A percentile compares a stretch with the other conserved stretches of the same genome.
phyloP scores from a whole-genome alignment of 2,329 filamentous ascomycete species.

The Claviceps paspali region DNA sequence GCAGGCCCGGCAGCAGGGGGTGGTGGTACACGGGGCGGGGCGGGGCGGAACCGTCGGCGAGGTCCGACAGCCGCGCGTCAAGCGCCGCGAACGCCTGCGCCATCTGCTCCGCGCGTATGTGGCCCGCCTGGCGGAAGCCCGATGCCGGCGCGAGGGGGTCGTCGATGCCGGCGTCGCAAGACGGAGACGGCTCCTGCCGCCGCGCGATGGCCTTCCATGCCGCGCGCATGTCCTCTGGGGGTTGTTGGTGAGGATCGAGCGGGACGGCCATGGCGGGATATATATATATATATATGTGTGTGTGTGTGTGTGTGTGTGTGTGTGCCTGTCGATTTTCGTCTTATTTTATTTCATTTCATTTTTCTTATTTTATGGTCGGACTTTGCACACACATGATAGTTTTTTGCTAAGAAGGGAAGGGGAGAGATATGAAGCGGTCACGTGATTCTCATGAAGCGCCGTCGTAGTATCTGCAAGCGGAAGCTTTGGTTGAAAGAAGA shows the following conservation, averaged over 20 bases:
- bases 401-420: too few species aligned
- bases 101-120: neutral
- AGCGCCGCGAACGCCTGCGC: slow-evolving; percentile 20
- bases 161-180: slow-evolving; percentile 43
- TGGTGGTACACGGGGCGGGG: slow-evolving; percentile 51
- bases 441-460: too few species aligned
- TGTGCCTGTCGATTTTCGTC: too few species aligned
- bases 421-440: too few species aligned
- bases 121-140: slow-evolving; percentile 9
- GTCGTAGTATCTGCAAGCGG: too few species aligned
- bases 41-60: slow-evolving; percentile 23
- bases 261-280: slow-evolving; percentile 6
- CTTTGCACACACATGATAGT: too few species aligned
- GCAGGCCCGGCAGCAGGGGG: slow-evolving; percentile 51
- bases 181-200: slow-evolving; percentile 34
- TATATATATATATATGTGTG: too few species aligned
- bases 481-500: too few species aligned
- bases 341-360: too few species aligned
- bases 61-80: slow-evolving; percentile 16
- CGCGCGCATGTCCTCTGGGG: slow-evolving; percentile 52
- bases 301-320: too few species aligned
- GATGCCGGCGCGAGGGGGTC: slow-evolving; percentile 27
- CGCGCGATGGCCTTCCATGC: slow-evolving; percentile 64
- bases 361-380: too few species aligned
- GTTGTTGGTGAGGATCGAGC: slow-evolving; percentile 61